Base-by-base conservation (phyloP, 148 eudicot species). In the Polygonum maritimum region DNA sequence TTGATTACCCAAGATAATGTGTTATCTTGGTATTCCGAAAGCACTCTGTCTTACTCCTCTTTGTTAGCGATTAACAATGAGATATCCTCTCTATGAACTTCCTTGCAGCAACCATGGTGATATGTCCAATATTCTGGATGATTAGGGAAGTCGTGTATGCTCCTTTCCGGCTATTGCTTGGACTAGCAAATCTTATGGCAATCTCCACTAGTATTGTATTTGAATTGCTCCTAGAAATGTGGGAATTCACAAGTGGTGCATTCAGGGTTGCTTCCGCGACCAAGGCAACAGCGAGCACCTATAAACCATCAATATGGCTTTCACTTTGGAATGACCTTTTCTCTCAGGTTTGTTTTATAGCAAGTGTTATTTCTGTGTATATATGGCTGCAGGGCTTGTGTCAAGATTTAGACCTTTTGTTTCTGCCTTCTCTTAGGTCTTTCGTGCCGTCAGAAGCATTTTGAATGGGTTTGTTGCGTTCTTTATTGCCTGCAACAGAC, bases 311-410 rank as follows among this genome's bases (percentile, higher is more conserved):
- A 16, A 73, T 88, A 75, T 91, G 94, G 97, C 89, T 82, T 60
- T 76, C 92, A 55, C 90, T 95, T 51, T 92, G 94, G 93, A 85
- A 88, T 75, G 99, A 95, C 77, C 89, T 95, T 63, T 89, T 92
- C 83, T 90, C 96, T 35, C 84, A 92, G 96, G 98, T 92, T 70
- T 31, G 38, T 16, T 45, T 52, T 19, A 48, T 39, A 6, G 5
- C 11, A 5, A 55, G n/a, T 26, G 15, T 26, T 31, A 60, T 11
- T 18, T 60, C 16, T 7, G 10, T 60, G 67, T 19, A 1, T 8
- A 0, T 60, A 0, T 9, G 6, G 18, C 39, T n/a, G 15, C 69
- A 22, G 31, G 62, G 35, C 18, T 22, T n/a, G 76, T 78, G 69
- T 76, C 41, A 35, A 11, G 12, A 1, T 75, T 13, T 60, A 73